A percentile compares a stretch with the other conserved stretches of the same genome.
These are phyloP conservation scores for Wickerhamomyces tratensis DNA, from an alignment of 805 yeast species.

Conservation along the genomic window DNA sequence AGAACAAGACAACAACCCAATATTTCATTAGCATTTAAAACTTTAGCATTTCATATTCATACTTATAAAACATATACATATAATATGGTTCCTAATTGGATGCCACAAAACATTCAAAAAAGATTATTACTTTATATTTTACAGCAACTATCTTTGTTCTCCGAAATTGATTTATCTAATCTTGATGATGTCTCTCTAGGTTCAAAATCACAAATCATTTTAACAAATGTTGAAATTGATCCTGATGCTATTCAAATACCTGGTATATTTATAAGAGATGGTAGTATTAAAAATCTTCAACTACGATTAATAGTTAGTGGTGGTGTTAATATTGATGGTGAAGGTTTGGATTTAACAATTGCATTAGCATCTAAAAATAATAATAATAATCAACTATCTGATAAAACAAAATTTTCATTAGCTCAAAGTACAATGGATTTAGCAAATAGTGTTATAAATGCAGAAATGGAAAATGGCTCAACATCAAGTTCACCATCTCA, in stretches of 20 bases:
- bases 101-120: constrained; percentile 80
- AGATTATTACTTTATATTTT: constrained; percentile 70
- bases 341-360: constrained; percentile 41
- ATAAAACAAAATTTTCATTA: constrained; percentile 36
- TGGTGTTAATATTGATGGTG: constrained; percentile 56
- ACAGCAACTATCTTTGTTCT: constrained; percentile 72
- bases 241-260: constrained; percentile 63
- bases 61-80: neutral
- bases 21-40: too few species aligned
- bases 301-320: constrained; percentile 57
- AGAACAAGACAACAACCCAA: too few species aligned
- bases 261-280: constrained; percentile 52
- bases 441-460: constrained; percentile 39
- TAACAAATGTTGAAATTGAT: constrained; percentile 59
- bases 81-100: constrained; percentile 38
- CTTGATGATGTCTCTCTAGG: constrained; percentile 66
- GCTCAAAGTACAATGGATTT: constrained; percentile 70
- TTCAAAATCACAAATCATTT: constrained; percentile 36
- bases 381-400: constrained; percentile 4
- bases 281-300: constrained; percentile 43
- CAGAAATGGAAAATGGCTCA: constrained; percentile 20
- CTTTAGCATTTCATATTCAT: too few species aligned
- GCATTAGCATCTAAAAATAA: constrained; percentile 21
- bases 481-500: constrained; percentile 3
- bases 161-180: constrained; percentile 73